Percentiles rank a stretch among this genome's conserved stretches.
phyloP scores from a whole-genome alignment of 2,329 filamentous ascomycete species.

The Ascochyta clinopodiicola region DNA sequence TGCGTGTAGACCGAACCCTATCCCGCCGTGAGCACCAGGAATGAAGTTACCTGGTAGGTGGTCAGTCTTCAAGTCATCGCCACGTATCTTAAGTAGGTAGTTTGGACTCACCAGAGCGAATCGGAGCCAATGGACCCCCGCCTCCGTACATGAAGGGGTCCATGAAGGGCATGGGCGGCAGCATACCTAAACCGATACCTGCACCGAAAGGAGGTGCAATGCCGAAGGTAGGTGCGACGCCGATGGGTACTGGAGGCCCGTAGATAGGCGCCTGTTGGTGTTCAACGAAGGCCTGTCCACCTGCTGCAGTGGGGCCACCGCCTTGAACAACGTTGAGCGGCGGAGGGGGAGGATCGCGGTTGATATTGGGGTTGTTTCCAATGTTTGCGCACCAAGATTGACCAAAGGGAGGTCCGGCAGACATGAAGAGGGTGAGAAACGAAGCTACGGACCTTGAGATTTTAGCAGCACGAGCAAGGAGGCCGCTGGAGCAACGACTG shows the following conservation, averaged over 20 bases:
- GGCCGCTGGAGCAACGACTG: neutral
- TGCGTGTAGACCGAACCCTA: constrained; percentile 35
- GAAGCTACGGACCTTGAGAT: neutral
- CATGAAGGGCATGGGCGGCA: constrained; percentile 30
- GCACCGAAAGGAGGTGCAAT: constrained; percentile 26
- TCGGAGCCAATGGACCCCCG: constrained; percentile 35
- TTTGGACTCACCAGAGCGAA: constrained; percentile 19
- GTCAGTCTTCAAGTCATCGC: constrained; percentile 21
- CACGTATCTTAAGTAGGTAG: neutral
- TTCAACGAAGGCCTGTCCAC: constrained; percentile 28
- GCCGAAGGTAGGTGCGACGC: constrained; percentile 26
- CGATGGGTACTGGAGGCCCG: constrained; percentile 29
- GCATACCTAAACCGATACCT: constrained; percentile 34
- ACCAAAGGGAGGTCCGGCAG: constrained; percentile 36
- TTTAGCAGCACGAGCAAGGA: neutral
- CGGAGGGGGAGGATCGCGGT: constrained; percentile 41
- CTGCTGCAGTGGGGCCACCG: constrained; percentile 14
- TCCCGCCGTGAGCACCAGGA: constrained; percentile 32
- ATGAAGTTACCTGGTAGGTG: constrained; percentile 29
- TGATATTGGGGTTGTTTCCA: constrained; percentile 45
- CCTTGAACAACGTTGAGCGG: constrained; percentile 26
- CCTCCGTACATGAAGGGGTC: constrained; percentile 32
- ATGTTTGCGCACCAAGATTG: constrained; percentile 39
- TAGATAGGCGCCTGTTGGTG: constrained; percentile 34
- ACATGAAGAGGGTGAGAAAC: constrained; percentile 23